Base-by-base conservation (phyloP, 192 early-diverging fungal genomes). In the Gonapodya sp. region DNA sequence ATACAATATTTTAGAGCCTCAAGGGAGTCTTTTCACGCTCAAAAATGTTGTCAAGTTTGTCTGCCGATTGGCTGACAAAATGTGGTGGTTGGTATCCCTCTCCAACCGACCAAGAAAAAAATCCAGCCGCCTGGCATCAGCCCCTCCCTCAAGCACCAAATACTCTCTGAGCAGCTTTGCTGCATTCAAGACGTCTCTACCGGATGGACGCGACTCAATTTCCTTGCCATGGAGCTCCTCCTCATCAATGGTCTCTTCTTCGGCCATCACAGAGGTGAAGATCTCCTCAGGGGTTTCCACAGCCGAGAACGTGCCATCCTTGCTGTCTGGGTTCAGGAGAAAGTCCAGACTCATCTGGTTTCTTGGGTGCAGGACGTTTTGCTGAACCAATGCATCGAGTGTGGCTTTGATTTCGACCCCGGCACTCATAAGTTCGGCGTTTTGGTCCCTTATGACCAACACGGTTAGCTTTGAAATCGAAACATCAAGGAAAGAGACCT, bases 321-420 rank as follows among this genome's bases (percentile, higher is more conserved):
- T 24, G 24, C 46, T 64, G 46, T 64, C 46, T 64, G 46, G 46
- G 46, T 64, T 64, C 46, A 64, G 46, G 46, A 64, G 46, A 64
- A 64, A 64, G 46, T 64, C 46, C 46, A 64, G 46, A 64, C 46
- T 64, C 46, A 64, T 64, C 46, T 64, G 46, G 46, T 64, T 64
- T 64, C 24, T 8, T 24, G 24, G 46, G 46, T 64, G 46, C 46
- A 64, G 46, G 46, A 64, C 46, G 46, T 16, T 64, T 24, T 64
- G 46, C 46, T 16, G 46, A 64, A 64, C 46, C 46, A 64, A 64
- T 64, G 46, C 46, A 64, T 64, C 46, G 8, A 64, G 46, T 16
- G 46, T 64, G 46, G 46, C 46, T 64, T 64, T 64, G 46, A 64
- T 64, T 64, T 64, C 46, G 8, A 64, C 8, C 8, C 8, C 24